phyloP scores from a whole-genome alignment of 176 grass and related monocot species.

The sorghum (Sorghum bicolor) region DNA sequence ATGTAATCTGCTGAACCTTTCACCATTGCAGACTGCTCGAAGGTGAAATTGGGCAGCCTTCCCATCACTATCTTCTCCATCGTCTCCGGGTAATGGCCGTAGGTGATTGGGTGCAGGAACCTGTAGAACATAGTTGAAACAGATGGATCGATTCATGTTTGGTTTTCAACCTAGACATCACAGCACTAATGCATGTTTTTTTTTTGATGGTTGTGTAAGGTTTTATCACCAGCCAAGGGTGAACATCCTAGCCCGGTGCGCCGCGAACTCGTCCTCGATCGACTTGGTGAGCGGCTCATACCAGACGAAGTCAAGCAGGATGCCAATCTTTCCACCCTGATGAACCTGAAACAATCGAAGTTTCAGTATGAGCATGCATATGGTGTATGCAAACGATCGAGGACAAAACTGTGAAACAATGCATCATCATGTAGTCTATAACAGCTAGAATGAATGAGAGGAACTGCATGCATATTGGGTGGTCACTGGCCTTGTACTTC shows the following conservation, averaged over 20 bases:
- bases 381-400: not conserved
- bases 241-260: slow-evolving; percentile 83
- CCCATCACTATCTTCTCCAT: slow-evolving; percentile 56
- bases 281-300: slow-evolving; percentile 64
- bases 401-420: not conserved
- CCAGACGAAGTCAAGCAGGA: slow-evolving; percentile 91
- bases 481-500: slow-evolving; percentile 56
- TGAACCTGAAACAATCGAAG: slow-evolving; percentile 10
- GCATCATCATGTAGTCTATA: not conserved
- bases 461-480: not conserved
- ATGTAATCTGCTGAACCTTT: slow-evolving; percentile 77
- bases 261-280: slow-evolving; percentile 50
- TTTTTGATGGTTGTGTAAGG: not conserved
- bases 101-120: slow-evolving; percentile 87
- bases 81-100: slow-evolving; percentile 69
- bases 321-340: slow-evolving; percentile 76
- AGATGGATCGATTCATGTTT: not conserved
- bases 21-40: slow-evolving; percentile 57
- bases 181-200: not conserved
- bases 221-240: slow-evolving; percentile 67
- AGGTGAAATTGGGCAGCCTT: slow-evolving; percentile 69
- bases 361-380: too few species aligned
- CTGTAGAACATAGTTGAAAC: slow-evolving; percentile 11
- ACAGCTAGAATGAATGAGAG: too few species aligned
- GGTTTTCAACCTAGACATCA: not conserved